A percentile compares a stretch with the other conserved stretches of the same genome.
phyloP scores from a whole-genome alignment of 768 basidiomycete genomes.

The Auricularia sp. region DNA sequence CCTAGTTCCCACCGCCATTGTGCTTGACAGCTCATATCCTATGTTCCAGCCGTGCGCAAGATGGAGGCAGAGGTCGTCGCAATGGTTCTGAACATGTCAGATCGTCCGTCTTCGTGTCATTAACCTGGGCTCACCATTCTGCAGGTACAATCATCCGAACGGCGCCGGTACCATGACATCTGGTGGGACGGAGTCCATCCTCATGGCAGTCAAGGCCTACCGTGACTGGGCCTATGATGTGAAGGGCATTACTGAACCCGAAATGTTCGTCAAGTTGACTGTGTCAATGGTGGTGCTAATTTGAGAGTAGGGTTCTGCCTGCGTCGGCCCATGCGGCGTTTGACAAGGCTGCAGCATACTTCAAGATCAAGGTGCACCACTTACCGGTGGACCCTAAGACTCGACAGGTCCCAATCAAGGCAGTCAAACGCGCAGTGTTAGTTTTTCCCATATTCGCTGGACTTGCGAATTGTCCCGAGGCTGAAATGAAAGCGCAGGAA shows the following conservation, averaged over 20 bases:
- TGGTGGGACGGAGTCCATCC: conserved; percentile 91
- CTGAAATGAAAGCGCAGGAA: conserved; percentile 41
- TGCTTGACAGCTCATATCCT: background rate
- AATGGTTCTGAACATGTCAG: conserved; percentile 63
- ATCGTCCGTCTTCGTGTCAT: conserved; percentile 3
- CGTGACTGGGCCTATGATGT: conserved; percentile 81
- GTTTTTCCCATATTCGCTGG: conserved; percentile 20
- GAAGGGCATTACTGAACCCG: conserved; percentile 84
- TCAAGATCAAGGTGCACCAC: conserved; percentile 80
- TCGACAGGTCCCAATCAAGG: conserved; percentile 66
- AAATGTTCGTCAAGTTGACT: conserved; percentile 53
- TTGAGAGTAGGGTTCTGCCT: conserved; percentile 57
- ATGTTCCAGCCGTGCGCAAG: conserved; percentile 56
- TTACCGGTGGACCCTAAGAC: conserved; percentile 73
- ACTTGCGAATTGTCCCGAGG: background rate
- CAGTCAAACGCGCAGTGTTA: conserved; percentile 80
- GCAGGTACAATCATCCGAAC: conserved; percentile 60
- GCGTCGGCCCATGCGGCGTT: conserved; percentile 88
- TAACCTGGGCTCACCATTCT: background rate
- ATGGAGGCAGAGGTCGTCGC: conserved; percentile 96
- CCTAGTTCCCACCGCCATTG: background rate
- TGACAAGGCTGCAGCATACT: conserved; percentile 83
- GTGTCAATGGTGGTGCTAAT: background rate
- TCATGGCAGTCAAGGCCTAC: conserved; percentile 92
- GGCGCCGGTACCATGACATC: conserved; percentile 91